phyloP scores from a whole-genome alignment of 2,329 filamentous ascomycete genomes.

The Microdochium paspali region DNA sequence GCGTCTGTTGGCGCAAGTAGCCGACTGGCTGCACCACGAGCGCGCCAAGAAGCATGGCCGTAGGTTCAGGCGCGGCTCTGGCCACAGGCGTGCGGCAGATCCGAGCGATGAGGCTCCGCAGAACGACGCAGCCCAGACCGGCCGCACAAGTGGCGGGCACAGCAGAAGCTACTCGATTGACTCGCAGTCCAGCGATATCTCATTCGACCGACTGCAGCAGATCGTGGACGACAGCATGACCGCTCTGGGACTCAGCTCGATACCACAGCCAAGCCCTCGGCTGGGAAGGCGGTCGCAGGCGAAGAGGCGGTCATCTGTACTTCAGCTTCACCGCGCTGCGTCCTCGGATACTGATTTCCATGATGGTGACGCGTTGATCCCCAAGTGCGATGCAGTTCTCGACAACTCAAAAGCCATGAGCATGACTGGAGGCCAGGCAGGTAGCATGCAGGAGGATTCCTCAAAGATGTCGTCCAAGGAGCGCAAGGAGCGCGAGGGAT shows the following conservation, averaged over 20 bases:
- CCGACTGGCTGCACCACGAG: conserved; percentile 77
- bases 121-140: conserved; percentile 3
- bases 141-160: conserved; percentile 6
- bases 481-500: conserved; percentile 64
- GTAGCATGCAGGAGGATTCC: conserved; percentile 26
- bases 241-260: conserved; percentile 36
- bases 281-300: conserved; percentile 30
- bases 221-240: conserved; percentile 65
- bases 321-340: conserved; percentile 35
- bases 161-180: conserved; percentile 44
- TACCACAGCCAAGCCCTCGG: conserved; percentile 33
- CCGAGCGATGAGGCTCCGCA: conserved; percentile 2
- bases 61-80: conserved; percentile 20
- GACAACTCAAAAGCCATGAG: conserved; percentile 86
- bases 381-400: conserved; percentile 71
- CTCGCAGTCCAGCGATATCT: conserved; percentile 60
- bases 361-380: conserved; percentile 76
- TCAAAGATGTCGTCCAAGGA: conserved; percentile 32
- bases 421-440: conserved; percentile 50
- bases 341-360: conserved; percentile 81
- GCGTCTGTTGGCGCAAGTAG: conserved; percentile 62
- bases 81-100: conserved; percentile 6
- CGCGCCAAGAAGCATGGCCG: conserved; percentile 47
- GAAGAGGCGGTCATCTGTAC: conserved; percentile 23
- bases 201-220: conserved; percentile 70